Conservation (phyloP, 768 basidiomycete genomes). For the Gelatoporia subvermispora region DNA sequence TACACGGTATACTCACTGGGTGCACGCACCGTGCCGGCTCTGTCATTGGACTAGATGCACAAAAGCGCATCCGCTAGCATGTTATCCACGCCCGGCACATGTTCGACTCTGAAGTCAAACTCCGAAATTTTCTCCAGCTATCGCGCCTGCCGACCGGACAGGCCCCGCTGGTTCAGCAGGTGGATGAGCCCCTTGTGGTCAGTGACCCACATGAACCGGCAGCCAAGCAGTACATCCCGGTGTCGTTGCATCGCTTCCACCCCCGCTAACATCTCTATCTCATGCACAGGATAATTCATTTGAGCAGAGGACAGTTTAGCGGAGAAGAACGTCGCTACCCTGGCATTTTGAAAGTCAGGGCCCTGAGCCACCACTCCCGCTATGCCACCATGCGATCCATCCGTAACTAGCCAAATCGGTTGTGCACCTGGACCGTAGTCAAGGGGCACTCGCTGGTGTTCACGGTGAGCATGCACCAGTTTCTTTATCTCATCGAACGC, state of each 20-base stretch:
- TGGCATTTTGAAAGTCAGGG: slow-evolving; percentile 2
- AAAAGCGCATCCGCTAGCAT: slow-evolving; percentile 24
- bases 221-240: slow-evolving; percentile 6
- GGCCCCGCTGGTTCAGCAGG: slow-evolving; percentile 26
- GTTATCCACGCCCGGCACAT: slow-evolving; percentile 28
- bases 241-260: background rate
- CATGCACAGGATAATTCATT: slow-evolving; percentile 24
- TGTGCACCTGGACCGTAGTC: slow-evolving; percentile 16
- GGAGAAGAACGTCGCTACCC: slow-evolving; percentile 21
- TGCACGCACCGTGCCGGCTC: slow-evolving; percentile 3
- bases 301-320: slow-evolving; percentile 22
- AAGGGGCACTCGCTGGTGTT: slow-evolving; percentile 9
- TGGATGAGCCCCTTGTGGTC: slow-evolving; percentile 19
- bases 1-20: slow-evolving; percentile 1
- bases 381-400: slow-evolving; percentile 15
- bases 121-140: slow-evolving; percentile 32
- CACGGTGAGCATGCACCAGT: slow-evolving; percentile 10
- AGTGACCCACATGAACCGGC: slow-evolving; percentile 8
- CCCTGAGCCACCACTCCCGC: slow-evolving; percentile 20
- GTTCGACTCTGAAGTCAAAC: slow-evolving; percentile 24
- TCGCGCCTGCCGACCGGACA: slow-evolving; percentile 29
- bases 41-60: slow-evolving; percentile 12
- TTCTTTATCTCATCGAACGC: slow-evolving; percentile 25
- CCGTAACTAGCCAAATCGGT: slow-evolving; percentile 16
- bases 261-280: slow-evolving; percentile 9